Evolutionary conservation across 2,329 filamentous ascomycete species (phyloP).

Genomic region (Paraphoma sp.): DNA sequence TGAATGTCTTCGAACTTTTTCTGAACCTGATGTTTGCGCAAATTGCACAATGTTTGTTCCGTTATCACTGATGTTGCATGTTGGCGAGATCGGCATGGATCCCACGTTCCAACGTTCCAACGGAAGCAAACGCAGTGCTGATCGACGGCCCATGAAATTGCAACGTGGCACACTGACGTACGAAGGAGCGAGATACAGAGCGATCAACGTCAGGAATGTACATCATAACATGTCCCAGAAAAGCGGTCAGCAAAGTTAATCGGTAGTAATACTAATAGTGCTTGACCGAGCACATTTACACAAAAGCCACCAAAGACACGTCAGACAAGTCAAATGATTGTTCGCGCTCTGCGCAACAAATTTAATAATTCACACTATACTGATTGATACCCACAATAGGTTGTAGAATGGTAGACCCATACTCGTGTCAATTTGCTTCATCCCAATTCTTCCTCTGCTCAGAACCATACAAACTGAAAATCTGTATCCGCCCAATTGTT

Average conservation of each 20-base stretch:
- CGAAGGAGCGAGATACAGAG: neutral
- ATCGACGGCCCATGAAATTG: neutral
- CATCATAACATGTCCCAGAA: neutral
- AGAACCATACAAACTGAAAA: constrained; percentile 1
- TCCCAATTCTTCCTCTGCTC: neutral
- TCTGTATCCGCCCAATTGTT: constrained; percentile 2
- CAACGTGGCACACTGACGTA: neutral
- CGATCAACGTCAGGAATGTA: neutral
- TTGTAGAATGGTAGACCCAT: neutral
- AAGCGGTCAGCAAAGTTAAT: neutral
- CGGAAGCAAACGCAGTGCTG: neutral
- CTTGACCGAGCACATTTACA: too few relatives aligned
- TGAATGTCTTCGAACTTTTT: neutral
- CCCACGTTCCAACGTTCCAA: neutral
- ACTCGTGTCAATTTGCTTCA: neutral
- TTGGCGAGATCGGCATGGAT: neutral
- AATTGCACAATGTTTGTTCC: too few relatives aligned
- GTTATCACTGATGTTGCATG: neutral
- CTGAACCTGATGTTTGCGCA: too few relatives aligned
- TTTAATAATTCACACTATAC: neutral
- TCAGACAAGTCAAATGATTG: too few relatives aligned
- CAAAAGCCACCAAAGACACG: too few relatives aligned
- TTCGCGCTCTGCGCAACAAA: neutral
- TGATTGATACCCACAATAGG: neutral
- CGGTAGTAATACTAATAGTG: too few relatives aligned